phyloP scores from a whole-genome alignment of 1,284 basidiomycete species.

The Stygiomarasmius scandens region DNA sequence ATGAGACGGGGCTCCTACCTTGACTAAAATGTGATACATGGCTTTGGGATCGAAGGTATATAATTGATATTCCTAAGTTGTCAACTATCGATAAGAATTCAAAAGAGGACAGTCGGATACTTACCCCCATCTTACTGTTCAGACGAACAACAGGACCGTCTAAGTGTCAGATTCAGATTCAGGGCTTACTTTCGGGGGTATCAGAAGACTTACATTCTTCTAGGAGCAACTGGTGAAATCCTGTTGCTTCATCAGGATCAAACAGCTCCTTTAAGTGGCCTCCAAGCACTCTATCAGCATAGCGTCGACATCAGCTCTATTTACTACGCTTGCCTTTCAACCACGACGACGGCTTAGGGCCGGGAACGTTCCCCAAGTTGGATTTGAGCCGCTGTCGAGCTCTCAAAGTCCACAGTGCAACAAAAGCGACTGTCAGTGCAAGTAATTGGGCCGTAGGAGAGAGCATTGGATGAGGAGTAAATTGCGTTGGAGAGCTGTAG shows the following conservation, averaged over 20 bases:
- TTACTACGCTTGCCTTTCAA: not conserved
- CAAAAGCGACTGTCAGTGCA: not conserved
- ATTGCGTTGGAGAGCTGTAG: too few species aligned
- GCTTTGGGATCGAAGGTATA: conserved; percentile 5
- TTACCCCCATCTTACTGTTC: not conserved
- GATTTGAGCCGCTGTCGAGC: not conserved
- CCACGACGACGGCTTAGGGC: not conserved
- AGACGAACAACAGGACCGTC: not conserved
- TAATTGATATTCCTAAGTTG: not conserved
- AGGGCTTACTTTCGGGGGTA: too few species aligned
- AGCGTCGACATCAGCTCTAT: not conserved
- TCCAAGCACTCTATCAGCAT: not conserved
- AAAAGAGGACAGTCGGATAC: too few species aligned
- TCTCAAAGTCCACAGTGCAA: not conserved
- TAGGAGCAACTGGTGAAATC: not conserved
- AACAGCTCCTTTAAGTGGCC: not conserved
- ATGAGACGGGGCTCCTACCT: not conserved
- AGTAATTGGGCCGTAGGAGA: not conserved
- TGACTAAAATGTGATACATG: conserved; percentile 4
- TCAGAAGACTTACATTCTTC: not conserved
- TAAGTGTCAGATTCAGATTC: not conserved
- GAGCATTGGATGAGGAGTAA: not conserved
- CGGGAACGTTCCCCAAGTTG: not conserved
- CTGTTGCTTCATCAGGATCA: not conserved
- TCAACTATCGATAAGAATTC: too few species aligned